phyloP scores from a whole-genome alignment of 169 alveolate genomes.

The Toxoplasma gondii region DNA sequence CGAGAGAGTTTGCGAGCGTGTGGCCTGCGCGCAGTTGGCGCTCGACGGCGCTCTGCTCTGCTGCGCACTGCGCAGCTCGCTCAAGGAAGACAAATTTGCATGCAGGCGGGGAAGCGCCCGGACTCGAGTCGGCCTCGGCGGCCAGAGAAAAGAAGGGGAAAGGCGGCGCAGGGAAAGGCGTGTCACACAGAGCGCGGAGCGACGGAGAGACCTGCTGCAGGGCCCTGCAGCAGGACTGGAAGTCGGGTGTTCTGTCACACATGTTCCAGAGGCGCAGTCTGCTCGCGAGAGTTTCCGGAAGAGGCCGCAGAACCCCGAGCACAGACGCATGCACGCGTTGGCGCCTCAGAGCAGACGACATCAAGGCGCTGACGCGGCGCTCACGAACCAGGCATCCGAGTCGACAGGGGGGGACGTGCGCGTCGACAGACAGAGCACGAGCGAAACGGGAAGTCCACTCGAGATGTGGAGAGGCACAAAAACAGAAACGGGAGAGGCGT shows the following conservation, averaged over 20 bases:
- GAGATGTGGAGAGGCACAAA: too few species aligned
- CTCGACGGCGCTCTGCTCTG: background rate
- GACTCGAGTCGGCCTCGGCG: background rate
- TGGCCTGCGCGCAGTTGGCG: background rate
- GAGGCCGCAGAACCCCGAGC: background rate
- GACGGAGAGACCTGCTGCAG: background rate
- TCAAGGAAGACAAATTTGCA: background rate
- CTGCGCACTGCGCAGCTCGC: slow-evolving; percentile 3
- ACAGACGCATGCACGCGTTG: too few species aligned
- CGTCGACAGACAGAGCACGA: too few species aligned
- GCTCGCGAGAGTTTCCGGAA: background rate
- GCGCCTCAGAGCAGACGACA: too few species aligned
- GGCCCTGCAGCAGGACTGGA: background rate
- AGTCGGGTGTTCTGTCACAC: slow-evolving; percentile 2
- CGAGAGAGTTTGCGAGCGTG: background rate
- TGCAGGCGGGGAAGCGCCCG: background rate
- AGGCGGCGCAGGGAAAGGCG: slow-evolving; percentile 3
- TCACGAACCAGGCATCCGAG: too few species aligned
- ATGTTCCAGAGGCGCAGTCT: background rate
- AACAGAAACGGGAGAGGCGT: too few species aligned
- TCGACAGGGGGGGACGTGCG: too few species aligned
- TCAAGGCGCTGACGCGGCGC: too few species aligned
- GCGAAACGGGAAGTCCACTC: too few species aligned
- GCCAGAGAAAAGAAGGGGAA: background rate
- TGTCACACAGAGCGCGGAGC: background rate